Base-by-base conservation (phyloP, 2,329 filamentous ascomycete species). In the Ophiostoma novo-ulmi region DNA sequence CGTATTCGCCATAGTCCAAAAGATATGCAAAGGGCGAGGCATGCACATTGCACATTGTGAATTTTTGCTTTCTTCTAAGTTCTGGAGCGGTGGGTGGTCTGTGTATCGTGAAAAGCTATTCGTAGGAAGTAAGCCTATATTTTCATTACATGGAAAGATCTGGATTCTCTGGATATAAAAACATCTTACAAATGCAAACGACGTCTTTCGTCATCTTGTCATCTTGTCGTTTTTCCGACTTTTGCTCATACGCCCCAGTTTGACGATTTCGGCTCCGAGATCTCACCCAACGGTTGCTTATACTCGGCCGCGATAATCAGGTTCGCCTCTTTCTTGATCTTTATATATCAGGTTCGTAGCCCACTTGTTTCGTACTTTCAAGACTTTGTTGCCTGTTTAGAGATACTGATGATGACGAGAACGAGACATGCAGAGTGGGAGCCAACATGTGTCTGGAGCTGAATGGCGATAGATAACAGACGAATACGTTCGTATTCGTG, bases 401-500 rank as follows among this genome's bases (percentile, higher is more conserved):
- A 48, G 2, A 6, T 6, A 39, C 38, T 20, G 31, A 20, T n/a
- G 44, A 20, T 48, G 14, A 48, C 44, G 44, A 48, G 44, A 20
- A 7, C 44, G 44, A 48, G 44, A 48, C 44, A 48, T 48, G 44
- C 44, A 48, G 44, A 48, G 17, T 48, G 41, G 11, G 11, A 44
- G 41, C 14, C 2, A 20, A 48, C 44, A 48, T 58, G 52, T 58
- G 52, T 58, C n/a, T 58, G n/a, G 52, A 58, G 52, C n/a, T 58
- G 52, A 58, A 26, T 58, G 52, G 52, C 13, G 52, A 58, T 58
- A 58, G 52, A 58, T 58, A 58, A 55, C 39, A 44, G 8, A 17
- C 39, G 39, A 44, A 44, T 44, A 44, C n/a, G 52, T 11, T 58
- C 52, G 52, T 58, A 58, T 58, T 58, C 52, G 52, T 22, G 52